Conservation (phyloP, 176 grass and related monocot genomes). For the Avena insularis region DNA sequence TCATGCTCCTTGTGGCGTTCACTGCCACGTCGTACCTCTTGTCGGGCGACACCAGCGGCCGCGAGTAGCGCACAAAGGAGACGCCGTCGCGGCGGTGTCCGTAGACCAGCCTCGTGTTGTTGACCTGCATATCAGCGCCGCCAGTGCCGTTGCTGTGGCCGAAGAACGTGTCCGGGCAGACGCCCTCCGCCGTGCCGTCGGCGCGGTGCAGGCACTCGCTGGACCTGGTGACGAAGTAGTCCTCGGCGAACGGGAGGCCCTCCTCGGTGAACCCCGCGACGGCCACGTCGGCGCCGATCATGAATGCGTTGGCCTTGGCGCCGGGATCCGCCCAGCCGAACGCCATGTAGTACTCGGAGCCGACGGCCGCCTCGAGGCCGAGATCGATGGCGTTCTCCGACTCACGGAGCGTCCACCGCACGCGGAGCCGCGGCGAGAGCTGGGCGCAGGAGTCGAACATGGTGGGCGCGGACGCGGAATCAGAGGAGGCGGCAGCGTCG, state of each 20-base stretch:
- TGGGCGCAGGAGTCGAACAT: conserved; percentile 80
- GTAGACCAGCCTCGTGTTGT: conserved; percentile 78
- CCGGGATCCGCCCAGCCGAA: conserved; percentile 79
- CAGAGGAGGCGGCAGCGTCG: not conserved
- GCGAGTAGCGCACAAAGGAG: conserved; percentile 76
- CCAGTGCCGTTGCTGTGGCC: conserved; percentile 40
- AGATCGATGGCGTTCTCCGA: conserved; percentile 69
- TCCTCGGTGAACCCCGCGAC: conserved; percentile 84
- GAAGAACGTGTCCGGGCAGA: conserved; percentile 93
- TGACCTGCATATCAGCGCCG: conserved; percentile 26
- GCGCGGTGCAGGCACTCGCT: conserved; percentile 68
- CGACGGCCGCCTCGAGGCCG: conserved; percentile 72
- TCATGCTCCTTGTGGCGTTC: conserved; percentile 62
- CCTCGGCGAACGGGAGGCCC: conserved; percentile 80
- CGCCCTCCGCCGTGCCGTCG: conserved; percentile 68
- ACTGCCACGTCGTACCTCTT: conserved; percentile 72
- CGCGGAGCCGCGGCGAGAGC: conserved; percentile 63
- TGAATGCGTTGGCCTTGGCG: conserved; percentile 43
- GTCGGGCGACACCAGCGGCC: conserved; percentile 60
- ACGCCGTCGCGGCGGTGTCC: conserved; percentile 87
- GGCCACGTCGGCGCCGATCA: conserved; percentile 78
- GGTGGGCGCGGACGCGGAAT: conserved; percentile 44
- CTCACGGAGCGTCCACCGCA: conserved; percentile 82
- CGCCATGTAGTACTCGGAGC: conserved; percentile 93
- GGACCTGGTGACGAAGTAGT: conserved; percentile 76